These are phyloP conservation scores for Chondrostereum purpureum DNA, from an alignment of 1,284 basidiomycete genomes.

Conservation along the genomic window DNA sequence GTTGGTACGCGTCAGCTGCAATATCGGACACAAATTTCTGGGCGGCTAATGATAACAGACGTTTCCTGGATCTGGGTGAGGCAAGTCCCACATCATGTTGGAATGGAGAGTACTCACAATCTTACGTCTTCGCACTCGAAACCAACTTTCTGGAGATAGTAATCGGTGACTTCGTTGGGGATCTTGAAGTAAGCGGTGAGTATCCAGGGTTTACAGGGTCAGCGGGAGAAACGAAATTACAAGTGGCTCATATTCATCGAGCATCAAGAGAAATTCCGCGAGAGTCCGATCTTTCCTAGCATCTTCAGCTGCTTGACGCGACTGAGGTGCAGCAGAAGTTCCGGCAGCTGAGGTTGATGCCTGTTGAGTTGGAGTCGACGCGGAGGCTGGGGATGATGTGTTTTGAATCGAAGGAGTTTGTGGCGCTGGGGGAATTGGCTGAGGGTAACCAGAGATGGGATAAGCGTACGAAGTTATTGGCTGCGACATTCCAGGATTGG, in stretches of 20 bases:
- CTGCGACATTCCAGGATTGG: no score
- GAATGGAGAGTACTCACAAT: constrained; percentile 48
- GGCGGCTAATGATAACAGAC: constrained; percentile 89
- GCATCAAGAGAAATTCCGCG: constrained; percentile 91
- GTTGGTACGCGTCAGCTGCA: constrained; percentile 94
- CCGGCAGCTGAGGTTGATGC: constrained; percentile 26
- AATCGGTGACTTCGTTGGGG: constrained; percentile 97
- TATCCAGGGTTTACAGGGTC: constrained; percentile 1
- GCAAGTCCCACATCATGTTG: neutral
- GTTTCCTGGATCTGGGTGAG: constrained; percentile 55
- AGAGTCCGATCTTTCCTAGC: constrained; percentile 84
- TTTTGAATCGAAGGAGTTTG: neutral
- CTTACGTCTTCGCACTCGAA: constrained; percentile 95
- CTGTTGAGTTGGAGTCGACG: constrained; percentile 11
- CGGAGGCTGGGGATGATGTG: neutral
- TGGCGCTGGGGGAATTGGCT: neutral
- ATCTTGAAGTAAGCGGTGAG: constrained; percentile 53
- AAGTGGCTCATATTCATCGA: constrained; percentile 95
- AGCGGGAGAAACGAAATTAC: constrained; percentile 40
- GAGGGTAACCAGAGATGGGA: constrained; percentile 8
- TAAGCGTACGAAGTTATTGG: neutral
- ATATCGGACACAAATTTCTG: constrained; percentile 99
- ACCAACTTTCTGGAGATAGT: constrained; percentile 93
- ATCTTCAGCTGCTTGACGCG: constrained; percentile 73
- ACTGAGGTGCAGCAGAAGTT: constrained; percentile 28